Conservation (phyloP, 2,329 filamentous ascomycete species). For the Ophiostoma sp. region DNA sequence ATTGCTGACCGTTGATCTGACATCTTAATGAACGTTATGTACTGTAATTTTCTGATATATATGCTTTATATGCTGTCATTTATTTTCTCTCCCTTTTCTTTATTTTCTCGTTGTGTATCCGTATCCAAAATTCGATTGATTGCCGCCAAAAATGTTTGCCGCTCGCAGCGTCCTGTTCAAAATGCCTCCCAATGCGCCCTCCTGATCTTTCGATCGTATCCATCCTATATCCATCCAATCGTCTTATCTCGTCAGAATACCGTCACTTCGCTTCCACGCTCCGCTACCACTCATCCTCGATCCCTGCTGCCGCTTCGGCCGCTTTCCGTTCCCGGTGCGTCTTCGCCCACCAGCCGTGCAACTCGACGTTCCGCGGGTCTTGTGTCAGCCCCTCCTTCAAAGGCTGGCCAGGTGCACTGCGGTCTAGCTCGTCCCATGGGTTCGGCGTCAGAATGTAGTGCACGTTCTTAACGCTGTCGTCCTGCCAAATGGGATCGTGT, state of each 20-base stretch:
- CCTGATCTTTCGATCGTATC: background rate
- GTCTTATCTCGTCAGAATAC: background rate
- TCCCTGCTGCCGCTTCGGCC: conserved; percentile 28
- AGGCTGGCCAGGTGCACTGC: conserved; percentile 42
- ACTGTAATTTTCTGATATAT: background rate
- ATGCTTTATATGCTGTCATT: background rate
- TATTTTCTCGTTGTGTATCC: background rate
- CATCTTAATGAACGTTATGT: background rate
- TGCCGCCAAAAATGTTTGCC: background rate
- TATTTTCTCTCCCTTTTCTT: background rate
- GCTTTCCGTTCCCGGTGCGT: conserved; percentile 43
- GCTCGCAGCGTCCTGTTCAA: background rate
- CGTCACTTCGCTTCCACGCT: too few species aligned
- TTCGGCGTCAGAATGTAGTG: conserved; percentile 62
- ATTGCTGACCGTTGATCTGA: background rate
- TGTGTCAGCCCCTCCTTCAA: conserved; percentile 31
- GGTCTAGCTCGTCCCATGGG: conserved; percentile 58
- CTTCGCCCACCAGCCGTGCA: conserved; percentile 58
- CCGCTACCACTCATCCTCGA: conserved; percentile 29
- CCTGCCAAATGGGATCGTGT: conserved; percentile 58
- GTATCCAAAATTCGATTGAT: background rate
- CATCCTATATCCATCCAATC: background rate
- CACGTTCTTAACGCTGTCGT: conserved; percentile 59
- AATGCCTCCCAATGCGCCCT: background rate
- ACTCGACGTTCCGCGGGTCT: conserved; percentile 46